Percentiles rank a stretch among this genome's conserved stretches.
phyloP scores from a whole-genome alignment of 2,329 filamentous ascomycete genomes.

The Hypoxylon sp. region DNA sequence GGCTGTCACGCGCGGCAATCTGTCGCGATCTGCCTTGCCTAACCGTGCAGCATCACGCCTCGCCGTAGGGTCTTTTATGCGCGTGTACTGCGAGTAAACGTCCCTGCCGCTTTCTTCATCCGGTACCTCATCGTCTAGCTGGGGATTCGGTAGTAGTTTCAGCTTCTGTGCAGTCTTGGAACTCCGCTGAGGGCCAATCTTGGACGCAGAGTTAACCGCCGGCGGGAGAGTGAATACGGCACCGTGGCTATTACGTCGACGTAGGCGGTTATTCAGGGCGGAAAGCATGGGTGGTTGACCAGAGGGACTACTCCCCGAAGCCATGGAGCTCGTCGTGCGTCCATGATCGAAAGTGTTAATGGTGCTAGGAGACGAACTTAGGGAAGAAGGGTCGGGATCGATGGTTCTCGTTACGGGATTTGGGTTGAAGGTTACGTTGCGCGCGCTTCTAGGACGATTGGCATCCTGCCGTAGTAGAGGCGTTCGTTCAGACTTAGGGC shows the following conservation, averaged over 20 bases:
- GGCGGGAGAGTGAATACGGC: slow-evolving; percentile 65
- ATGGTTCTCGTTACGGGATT: slow-evolving; percentile 75
- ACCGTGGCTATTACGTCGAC: slow-evolving; percentile 87
- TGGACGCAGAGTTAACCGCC: slow-evolving; percentile 62
- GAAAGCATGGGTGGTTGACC: slow-evolving; percentile 75
- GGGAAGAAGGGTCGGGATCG: slow-evolving; percentile 62
- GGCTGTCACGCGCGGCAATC: slow-evolving; percentile 91
- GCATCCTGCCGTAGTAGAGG: slow-evolving; percentile 54
- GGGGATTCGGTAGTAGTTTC: slow-evolving; percentile 94
- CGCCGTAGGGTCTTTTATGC: slow-evolving; percentile 96
- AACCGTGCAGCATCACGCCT: slow-evolving; percentile 91
- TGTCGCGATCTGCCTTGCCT: slow-evolving; percentile 91
- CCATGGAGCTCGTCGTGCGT: slow-evolving; percentile 52
- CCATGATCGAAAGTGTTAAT: slow-evolving; percentile 56
- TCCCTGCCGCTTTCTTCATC: slow-evolving; percentile 95
- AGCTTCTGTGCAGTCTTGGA: slow-evolving; percentile 97
- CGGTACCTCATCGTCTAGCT: slow-evolving; percentile 76
- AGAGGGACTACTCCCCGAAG: slow-evolving; percentile 50
- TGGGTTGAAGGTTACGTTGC: slow-evolving; percentile 84
- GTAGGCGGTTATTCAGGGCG: slow-evolving; percentile 87
- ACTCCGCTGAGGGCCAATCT: slow-evolving; percentile 94
- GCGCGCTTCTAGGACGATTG: slow-evolving; percentile 62
- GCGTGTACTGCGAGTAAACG: slow-evolving; percentile 97
- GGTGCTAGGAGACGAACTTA: slow-evolving; percentile 52
- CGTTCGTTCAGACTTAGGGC: slow-evolving; percentile 51